Conservation (phyloP, 2,329 filamentous ascomycete genomes). For the Hymenoscyphus infarciens region DNA sequence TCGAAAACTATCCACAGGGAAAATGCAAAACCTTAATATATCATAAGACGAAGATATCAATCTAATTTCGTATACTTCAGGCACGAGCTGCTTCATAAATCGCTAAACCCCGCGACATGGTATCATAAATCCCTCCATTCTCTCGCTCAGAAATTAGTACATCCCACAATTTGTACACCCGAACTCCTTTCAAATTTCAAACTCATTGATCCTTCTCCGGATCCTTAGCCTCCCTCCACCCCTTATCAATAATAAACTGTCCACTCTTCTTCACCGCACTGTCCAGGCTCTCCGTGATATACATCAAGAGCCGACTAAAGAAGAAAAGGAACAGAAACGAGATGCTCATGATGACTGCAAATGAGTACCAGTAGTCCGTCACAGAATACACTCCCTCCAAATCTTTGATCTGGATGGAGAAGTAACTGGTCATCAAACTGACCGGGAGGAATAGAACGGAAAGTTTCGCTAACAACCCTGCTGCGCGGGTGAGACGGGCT, state of each 20-base stretch:
- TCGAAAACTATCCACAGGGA: too few species aligned
- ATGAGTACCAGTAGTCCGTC: constrained; percentile 64
- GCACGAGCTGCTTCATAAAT: too few species aligned
- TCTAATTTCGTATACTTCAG: too few species aligned
- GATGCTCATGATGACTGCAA: constrained; percentile 58
- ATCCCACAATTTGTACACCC: too few species aligned
- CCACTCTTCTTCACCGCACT: constrained; percentile 15
- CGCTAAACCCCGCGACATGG: too few species aligned
- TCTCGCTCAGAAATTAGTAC: too few species aligned
- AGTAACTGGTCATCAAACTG: constrained; percentile 71
- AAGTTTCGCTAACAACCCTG: constrained; percentile 69
- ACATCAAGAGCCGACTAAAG: constrained; percentile 46
- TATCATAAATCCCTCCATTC: too few species aligned
- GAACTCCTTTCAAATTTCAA: too few species aligned
- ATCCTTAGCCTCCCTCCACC: constrained; percentile 11
- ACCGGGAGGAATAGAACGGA: constrained; percentile 74
- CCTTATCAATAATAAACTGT: neutral
- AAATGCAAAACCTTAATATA: too few species aligned
- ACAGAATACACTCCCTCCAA: constrained; percentile 55
- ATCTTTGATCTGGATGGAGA: constrained; percentile 61
- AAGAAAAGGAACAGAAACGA: constrained; percentile 58
- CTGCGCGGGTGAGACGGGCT: constrained; percentile 67
- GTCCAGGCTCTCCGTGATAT: constrained; percentile 45
- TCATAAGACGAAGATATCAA: too few species aligned
- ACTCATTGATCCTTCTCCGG: neutral